Conservation (phyloP, 257 asterid species). For the Pogostemon cablin region DNA sequence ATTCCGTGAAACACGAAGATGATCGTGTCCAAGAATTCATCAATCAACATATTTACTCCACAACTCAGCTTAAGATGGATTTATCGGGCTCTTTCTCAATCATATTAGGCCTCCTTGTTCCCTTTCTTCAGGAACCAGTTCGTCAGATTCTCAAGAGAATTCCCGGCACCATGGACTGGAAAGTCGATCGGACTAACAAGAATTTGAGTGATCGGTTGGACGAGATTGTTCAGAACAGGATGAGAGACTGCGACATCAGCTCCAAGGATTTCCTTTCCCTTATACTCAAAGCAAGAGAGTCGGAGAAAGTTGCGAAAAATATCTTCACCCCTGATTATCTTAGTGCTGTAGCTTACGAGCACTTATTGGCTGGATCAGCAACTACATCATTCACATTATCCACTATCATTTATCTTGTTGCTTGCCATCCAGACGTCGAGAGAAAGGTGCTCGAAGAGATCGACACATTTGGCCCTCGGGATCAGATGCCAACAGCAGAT, state of each 20-base stretch:
- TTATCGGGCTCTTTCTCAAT: conserved; percentile 85
- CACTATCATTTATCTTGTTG: conserved; percentile 63
- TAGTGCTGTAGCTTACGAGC: conserved; percentile 94
- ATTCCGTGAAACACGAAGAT: conserved; percentile 32
- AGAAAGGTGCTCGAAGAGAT: conserved; percentile 66
- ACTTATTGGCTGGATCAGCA: conserved; percentile 90
- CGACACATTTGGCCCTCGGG: conserved; percentile 66
- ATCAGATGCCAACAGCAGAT: conserved; percentile 60
- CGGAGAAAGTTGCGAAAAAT: conserved; percentile 53
- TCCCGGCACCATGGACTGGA: conserved; percentile 90
- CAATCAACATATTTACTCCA: conserved; percentile 86
- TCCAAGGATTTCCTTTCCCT: conserved; percentile 79
- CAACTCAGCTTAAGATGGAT: conserved; percentile 94
- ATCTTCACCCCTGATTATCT: conserved; percentile 74
- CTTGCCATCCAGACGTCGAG: conserved; percentile 76
- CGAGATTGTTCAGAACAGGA: conserved; percentile 62
- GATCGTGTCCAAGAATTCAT: conserved; percentile 69
- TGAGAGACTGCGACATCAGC: conserved; percentile 45
- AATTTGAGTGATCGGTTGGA: conserved; percentile 58
- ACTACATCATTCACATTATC: conserved; percentile 92
- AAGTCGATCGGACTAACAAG: conserved; percentile 63
- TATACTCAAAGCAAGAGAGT: conserved; percentile 65
- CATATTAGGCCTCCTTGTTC: conserved; percentile 73
- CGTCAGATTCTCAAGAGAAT: conserved; percentile 81
- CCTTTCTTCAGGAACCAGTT: conserved; percentile 84